Evolutionary conservation across 805 yeast genomes (phyloP).

Genomic region (Kregervanrija pseudodelftensis): DNA sequence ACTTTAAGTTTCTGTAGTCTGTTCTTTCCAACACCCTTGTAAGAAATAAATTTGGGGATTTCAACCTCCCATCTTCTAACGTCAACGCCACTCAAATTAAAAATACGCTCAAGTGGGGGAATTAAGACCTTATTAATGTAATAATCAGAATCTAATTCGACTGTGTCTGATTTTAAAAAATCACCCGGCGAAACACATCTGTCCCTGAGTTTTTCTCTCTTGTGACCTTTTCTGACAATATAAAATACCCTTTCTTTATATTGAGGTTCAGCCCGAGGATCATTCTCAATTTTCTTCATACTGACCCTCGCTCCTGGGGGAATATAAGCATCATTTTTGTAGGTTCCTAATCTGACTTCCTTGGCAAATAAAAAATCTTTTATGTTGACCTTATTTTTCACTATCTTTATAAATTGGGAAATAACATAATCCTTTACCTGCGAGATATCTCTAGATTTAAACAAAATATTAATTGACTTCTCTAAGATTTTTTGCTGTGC

Average conservation of each 20-base stretch:
- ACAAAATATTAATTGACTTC: conserved; percentile 55
- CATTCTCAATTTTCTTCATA: conserved; percentile 51
- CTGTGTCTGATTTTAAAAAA: conserved; percentile 35
- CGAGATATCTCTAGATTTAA: conserved; percentile 68
- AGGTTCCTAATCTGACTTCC: conserved; percentile 79
- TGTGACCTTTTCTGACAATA: conserved; percentile 53
- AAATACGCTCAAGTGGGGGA: conserved; percentile 84
- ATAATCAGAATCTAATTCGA: conserved; percentile 70
- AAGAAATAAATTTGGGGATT: conserved; percentile 39
- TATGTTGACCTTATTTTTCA: conserved; percentile 54
- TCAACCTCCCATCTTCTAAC: conserved; percentile 68
- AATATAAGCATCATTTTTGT: conserved; percentile 59
- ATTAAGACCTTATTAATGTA: conserved; percentile 77
- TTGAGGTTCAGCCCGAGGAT: conserved; percentile 75
- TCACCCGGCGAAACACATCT: conserved; percentile 76
- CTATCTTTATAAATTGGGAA: conserved; percentile 59
- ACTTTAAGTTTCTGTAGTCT: conserved; percentile 16
- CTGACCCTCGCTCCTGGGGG: conserved; percentile 93
- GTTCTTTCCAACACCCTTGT: conserved; percentile 9
- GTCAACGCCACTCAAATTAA: conserved; percentile 78
- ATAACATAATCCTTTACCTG: conserved; percentile 58
- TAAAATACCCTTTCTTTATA: conserved; percentile 85
- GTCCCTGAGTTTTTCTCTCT: conserved; percentile 61
- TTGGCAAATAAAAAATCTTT: conserved; percentile 89
- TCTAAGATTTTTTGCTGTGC: conserved; percentile 84